Evolutionary conservation across 345 rosid species (phyloP), one percentile per base, ranked within the genome.

Genomic region (Moringa oleifera): DNA sequence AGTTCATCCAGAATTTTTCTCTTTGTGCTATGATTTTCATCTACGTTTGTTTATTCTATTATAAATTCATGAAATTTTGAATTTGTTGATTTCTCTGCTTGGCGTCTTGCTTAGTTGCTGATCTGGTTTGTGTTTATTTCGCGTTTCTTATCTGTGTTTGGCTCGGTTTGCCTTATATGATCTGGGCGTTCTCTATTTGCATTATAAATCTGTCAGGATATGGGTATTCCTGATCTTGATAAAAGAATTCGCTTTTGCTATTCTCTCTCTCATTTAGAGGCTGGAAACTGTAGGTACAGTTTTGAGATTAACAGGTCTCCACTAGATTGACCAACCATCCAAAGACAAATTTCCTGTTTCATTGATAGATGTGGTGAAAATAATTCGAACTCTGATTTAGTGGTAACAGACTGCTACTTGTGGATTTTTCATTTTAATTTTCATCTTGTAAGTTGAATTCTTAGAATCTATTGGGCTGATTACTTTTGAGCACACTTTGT

Each of bases 1-100:
- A 82, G 89, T 86, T 55, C 58, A 71, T 63, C 56, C 51, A n/a
- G 54, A 41, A 53, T 21, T 23, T 57, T 51, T 49, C 33, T 61
- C 20, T n/a, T 51, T 23, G 12, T 36, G 49, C 51, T 62, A 57
- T 31, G 21, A 15, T 17, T 74, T 55, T 41, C 56, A 45, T 73
- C 74, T 47, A 46, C 67, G 68, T 65, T 57, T 59, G 51, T 19
- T 66, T 68, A 20, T 58, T 18, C 12, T n/a, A 2, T 47, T 18
- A 17, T 23, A 20, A 67, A 67, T 75, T 64, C 23, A 59, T 54
- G n/a, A 15, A 33, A 46, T 63, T 57, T 58, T 47, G 7, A 18
- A 21, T 6, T 6, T 20, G 59, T 46, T 51, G 18, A 17, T 36
- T 25, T 28, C 22, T 52, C 15, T 22, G 15, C 36, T 10, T 20